Conservation (phyloP, 441 rosid species). For the Euphorbia schlechtendalii region DNA sequence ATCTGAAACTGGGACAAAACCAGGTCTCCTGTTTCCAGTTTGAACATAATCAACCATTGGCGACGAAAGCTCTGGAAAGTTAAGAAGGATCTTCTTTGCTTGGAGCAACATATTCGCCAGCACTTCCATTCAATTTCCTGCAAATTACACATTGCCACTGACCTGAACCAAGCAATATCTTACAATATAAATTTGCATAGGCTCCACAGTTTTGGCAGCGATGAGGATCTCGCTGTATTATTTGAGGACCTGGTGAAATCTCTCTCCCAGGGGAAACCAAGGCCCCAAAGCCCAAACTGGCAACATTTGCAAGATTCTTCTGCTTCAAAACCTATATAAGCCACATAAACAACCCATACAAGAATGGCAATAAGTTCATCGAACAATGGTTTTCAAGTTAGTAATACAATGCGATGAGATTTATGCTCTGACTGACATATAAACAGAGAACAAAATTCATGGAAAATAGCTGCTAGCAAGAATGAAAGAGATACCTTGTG, state of each 20-base stretch:
- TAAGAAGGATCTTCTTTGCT: slow-evolving; percentile 63
- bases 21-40: slow-evolving; percentile 76
- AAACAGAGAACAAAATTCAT: neutral
- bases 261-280: slow-evolving; percentile 87
- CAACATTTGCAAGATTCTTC: slow-evolving; percentile 77
- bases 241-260: slow-evolving; percentile 71
- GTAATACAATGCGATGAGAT: neutral
- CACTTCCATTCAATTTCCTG: slow-evolving; percentile 63
- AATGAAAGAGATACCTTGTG: slow-evolving; percentile 51
- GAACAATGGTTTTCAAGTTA: slow-evolving; percentile 7
- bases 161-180: slow-evolving; percentile 81
- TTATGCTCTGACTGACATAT: neutral
- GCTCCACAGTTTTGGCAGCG: slow-evolving; percentile 92
- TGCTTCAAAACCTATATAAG: slow-evolving; percentile 64
- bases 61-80: slow-evolving; percentile 67
- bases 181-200: slow-evolving; percentile 72
- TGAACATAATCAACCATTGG: slow-evolving; percentile 80
- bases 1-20: slow-evolving; percentile 86
- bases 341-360: neutral
- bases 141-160: slow-evolving; percentile 96
- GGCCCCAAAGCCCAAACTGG: slow-evolving; percentile 93
- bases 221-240: slow-evolving; percentile 76
- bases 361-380: neutral
- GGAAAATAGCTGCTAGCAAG: slow-evolving; percentile 3
- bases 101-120: slow-evolving; percentile 78